Base-by-base conservation (phyloP, 306 rosid species). In the Urtica urens region DNA sequence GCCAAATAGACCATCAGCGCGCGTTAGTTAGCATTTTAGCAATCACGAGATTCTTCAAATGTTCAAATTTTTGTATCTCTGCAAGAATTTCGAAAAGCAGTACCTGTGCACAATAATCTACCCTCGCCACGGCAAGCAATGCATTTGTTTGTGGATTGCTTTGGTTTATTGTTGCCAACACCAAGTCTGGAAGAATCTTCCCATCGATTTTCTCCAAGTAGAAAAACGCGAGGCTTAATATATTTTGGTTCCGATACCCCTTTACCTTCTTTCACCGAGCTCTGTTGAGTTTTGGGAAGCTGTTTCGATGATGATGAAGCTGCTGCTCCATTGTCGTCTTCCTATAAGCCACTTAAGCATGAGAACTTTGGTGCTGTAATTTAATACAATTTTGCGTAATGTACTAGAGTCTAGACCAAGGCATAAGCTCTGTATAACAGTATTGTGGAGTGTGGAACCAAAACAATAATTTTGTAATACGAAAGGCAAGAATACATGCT, bases 191-290 rank as follows among this genome's bases (percentile, higher is more conserved):
- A 75, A 54, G 99, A 78, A 25, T 90, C 94, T 77, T 90, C 99
- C 95, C 95, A 85, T 35, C 99, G 72, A 55, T 85, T 90, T 70
- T 85, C 95, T 57, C 97, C 97, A 0, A 90, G 68, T 42, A 90
- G 97, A 59, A 78, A 90, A 64, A 90, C 97, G 57, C 93, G 55
- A 19, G 25, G 87, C 17, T 66, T 60, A 33, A 78, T 55, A 25
- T 49, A 58, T 33, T 68, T 73, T 29, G 58, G 62, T 48, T 40
- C 78, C 47, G 43, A 4, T 31, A 53, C 71, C 24, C 58, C 78
- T 17, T 66, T 60, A 55, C n/a, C n/a, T n/a, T 54, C 77, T 17
- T 65, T 60, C 55, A 55, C 73, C 18, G 51, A 35, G 35, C 66
- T 68, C 62, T 73, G 54, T 79, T 77, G 80, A 38, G 68, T 43